Base-by-base conservation (phyloP, 495 filamentous ascomycete genomes). In the Cercophora newfieldiana region DNA sequence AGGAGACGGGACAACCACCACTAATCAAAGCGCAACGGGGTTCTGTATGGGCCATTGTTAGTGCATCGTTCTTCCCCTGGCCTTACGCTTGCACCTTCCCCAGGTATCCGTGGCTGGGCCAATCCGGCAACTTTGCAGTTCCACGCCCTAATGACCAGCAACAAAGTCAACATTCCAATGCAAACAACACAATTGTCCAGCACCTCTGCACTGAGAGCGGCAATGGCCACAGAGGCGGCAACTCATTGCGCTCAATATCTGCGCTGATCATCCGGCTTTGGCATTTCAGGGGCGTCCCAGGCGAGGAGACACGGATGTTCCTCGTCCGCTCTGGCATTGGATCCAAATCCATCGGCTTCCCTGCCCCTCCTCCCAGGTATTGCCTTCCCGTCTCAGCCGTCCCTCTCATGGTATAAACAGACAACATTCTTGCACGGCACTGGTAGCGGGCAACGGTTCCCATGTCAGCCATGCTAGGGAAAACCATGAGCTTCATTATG, bases 1-100 rank as follows among this genome's bases (percentile, higher is more conserved):
- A 29, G 19, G 31, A 28, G 49, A 49, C 61, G 61, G 47, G 60
- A 53, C 60, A 18, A 18, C 50, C 7, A 53, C 50, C 50, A 53
- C 50, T 53, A 22, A 53, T 22, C 50, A 53, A 22, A 53, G 19
- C 50, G n/a, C 50, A 24, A 19, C 6, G 50, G 21, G 50, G 21
- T 16, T 53, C 24, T 53, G n/a, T 53, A 53, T 26, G 21, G 50
- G 1, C 24, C n/a, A 19, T 22, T 53, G 50, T 22, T 53, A 53
- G 50, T 53, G 50, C 21, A 53, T 26, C 14, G 50, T 19, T 2
- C 37, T 44, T 44, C 37, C 37, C 37, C 18, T 44, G 37, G 18
- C 12, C 37, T 16, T 44, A 44, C 37, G 37, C 37, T 44, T 16
- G 37, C 37, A 44, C 10, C 37, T 44, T 44, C 37, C 37, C 37